Base-by-base conservation (phyloP, 2,329 filamentous ascomycete species). In the Sclerotinia nivalis region DNA sequence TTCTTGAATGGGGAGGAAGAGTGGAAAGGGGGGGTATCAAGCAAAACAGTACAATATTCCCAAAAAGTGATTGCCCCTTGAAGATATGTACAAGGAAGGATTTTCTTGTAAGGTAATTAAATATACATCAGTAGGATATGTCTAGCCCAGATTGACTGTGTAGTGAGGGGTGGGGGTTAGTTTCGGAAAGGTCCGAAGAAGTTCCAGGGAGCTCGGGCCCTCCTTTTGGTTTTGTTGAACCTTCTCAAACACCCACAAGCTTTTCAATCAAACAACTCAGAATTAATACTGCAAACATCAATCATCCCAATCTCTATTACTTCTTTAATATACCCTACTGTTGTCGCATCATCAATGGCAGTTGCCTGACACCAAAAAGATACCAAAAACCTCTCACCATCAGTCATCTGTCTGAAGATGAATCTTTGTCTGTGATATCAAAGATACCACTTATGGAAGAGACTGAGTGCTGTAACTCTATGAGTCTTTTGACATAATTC, bases 171-270 rank as follows among this genome's bases (percentile, higher is more conserved):
- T 22, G 22, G 13, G 25, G 15, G 25, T 61, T 61, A 52, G 47
- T 34, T 20, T 40, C 47, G 61, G 61, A 49, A 64, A 64, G 31
- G 20, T 52, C 47, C 61, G 61, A 28, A 52, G 47, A 40, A 25
- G 0, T 37, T 37, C 34, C 9, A 8, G 20, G 47, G 25, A 49
- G 61, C 61, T 64, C 61, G 61, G 61, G n/a, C 61, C 31, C 31
- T 47, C 37, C 20, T 20, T 40, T 20, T 25, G 15, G 7, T 28
- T 60, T 45, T 43, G 56, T 45, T n/a, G 25, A 40, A 22, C 61
- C 22, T 25, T 20, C 28, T 9, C 13, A 13, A 15, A 52, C 18
- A 13, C 9, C 15, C 18, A 52, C 31, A 64, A 52, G 31, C 15
- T 40, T 64, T 64, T 64, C n/a, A 40, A 25, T 31, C 31, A 50